Evolutionary conservation across 1,284 basidiomycete genomes (phyloP).

Genomic region (Wolfiporia cocos): DNA sequence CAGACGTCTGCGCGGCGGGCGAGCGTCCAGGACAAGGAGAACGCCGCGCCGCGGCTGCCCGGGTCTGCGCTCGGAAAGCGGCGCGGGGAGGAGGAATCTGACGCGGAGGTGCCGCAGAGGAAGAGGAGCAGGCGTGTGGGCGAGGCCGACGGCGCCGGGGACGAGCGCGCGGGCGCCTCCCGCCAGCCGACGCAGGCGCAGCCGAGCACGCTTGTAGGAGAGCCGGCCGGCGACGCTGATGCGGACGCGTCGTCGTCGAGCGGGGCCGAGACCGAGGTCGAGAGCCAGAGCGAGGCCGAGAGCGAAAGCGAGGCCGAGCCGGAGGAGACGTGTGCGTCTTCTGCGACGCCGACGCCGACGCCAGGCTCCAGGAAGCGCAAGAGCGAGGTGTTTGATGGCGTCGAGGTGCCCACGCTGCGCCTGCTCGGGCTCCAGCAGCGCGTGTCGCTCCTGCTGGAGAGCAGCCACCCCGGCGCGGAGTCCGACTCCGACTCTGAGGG

Average conservation of each 20-base stretch:
- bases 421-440: slow-evolving; percentile 8
- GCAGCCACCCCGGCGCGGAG: no score
- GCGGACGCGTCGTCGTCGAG: no score
- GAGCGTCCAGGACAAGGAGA: slow-evolving; percentile 37
- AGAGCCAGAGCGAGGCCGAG: no score
- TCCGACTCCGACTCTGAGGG: no score
- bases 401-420: slow-evolving; percentile 36
- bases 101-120: slow-evolving; percentile 21
- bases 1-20: slow-evolving; percentile 10
- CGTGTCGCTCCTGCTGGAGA: background rate
- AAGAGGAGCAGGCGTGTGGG: slow-evolving; percentile 29
- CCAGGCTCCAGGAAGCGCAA: slow-evolving; percentile 36
- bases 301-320: no score
- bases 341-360: background rate
- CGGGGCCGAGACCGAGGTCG: no score
- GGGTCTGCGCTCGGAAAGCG: slow-evolving; percentile 37
- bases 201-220: no score
- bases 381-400: slow-evolving; percentile 46
- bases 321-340: no score
- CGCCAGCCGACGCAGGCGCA: no score
- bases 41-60: slow-evolving; percentile 31
- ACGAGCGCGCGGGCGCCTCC: no score
- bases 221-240: no score
- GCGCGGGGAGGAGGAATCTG: slow-evolving; percentile 23
- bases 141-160: no score